Evolutionary conservation across 106 monocot species (phyloP).

Genomic region (Dendrobium officinale): DNA sequence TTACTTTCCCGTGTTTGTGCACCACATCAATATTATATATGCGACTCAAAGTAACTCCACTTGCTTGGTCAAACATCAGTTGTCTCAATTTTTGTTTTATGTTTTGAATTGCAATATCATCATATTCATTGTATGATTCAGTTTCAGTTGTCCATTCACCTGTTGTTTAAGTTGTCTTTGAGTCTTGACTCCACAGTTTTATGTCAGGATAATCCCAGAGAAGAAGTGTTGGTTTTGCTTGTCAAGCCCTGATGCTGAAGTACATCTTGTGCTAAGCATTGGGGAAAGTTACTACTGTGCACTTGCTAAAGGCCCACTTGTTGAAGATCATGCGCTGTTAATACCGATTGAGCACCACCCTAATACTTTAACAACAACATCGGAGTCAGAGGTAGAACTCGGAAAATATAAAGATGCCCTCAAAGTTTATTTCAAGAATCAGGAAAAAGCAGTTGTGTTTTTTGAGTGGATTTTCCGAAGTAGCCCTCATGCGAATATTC

Average conservation of each 20-base stretch:
- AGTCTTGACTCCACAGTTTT: neutral
- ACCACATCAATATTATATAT: neutral
- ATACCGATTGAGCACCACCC: conserved; percentile 89
- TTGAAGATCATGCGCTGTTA: conserved; percentile 66
- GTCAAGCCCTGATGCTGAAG: conserved; percentile 82
- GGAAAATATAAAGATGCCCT: conserved; percentile 56
- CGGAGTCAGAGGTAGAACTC: conserved; percentile 64
- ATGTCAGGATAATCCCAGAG: conserved; percentile 34
- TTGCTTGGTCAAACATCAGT: neutral
- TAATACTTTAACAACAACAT: conserved; percentile 53
- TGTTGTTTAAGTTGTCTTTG: neutral
- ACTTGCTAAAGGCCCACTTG: conserved; percentile 89
- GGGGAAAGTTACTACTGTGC: conserved; percentile 88
- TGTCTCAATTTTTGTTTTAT: neutral
- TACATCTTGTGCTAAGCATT: conserved; percentile 71
- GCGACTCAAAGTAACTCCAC: neutral
- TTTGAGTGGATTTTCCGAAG: conserved; percentile 73
- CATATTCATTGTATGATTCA: neutral
- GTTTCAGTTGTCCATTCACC: neutral
- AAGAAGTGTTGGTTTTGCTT: conserved; percentile 96
- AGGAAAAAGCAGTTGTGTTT: conserved; percentile 58
- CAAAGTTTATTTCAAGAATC: conserved; percentile 53
- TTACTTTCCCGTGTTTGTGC: neutral
- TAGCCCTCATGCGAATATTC: conserved; percentile 82
- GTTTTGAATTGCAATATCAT: neutral